These are phyloP conservation scores for Bruguiera gymnorhiza DNA, from an alignment of 345 rosid genomes.

Conservation along the genomic window DNA sequence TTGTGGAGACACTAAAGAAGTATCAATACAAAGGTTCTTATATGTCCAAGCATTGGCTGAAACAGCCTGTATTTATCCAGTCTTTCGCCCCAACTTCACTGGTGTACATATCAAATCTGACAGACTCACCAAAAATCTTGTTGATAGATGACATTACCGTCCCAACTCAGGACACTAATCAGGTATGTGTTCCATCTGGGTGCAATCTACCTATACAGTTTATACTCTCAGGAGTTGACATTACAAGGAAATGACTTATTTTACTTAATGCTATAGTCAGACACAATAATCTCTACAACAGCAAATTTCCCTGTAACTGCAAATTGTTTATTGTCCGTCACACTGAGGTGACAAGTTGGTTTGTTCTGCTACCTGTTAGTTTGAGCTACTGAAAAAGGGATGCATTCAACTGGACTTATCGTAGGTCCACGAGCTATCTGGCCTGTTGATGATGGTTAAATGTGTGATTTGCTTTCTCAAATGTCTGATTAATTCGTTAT, in stretches of 20 bases:
- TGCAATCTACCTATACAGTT: background rate
- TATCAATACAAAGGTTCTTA: conserved; percentile 82
- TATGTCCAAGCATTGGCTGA: conserved; percentile 76
- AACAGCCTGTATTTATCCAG: conserved; percentile 82
- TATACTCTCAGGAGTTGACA: background rate
- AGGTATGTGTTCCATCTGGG: conserved; percentile 40
- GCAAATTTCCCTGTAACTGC: background rate
- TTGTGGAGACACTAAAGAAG: conserved; percentile 67
- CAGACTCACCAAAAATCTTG: conserved; percentile 74
- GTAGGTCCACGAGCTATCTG: no score
- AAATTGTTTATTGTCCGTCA: background rate
- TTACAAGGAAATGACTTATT: background rate
- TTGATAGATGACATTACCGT: conserved; percentile 67
- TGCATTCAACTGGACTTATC: background rate
- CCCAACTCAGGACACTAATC: conserved; percentile 84
- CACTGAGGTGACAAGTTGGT: no score
- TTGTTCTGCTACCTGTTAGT: background rate
- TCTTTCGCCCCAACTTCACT: conserved; percentile 94
- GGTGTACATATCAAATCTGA: conserved; percentile 53
- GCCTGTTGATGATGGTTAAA: no score
- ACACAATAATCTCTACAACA: background rate
- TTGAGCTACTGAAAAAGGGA: background rate
- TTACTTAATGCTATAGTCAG: background rate
- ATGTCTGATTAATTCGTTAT: background rate
- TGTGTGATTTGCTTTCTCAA: background rate